A percentile compares a stretch with the other conserved stretches of the same genome.
phyloP scores from a whole-genome alignment of 805 yeast genomes.

The Candida chauliodis region DNA sequence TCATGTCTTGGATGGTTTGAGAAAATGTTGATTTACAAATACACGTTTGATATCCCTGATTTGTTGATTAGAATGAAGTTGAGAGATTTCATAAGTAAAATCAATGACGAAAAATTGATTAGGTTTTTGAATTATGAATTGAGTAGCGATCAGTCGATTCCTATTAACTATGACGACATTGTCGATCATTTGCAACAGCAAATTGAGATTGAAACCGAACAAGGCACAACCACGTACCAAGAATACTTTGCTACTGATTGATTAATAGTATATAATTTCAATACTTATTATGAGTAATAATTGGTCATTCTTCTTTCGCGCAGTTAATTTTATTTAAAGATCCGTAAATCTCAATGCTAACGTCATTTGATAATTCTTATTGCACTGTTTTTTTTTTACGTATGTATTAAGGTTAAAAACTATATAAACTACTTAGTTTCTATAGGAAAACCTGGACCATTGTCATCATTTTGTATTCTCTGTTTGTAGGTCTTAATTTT shows the following conservation, averaged over 20 bases:
- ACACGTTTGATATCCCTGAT: conserved; percentile 3
- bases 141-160: not conserved
- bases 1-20: conserved; percentile 5
- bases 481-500: too few species aligned
- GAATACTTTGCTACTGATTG: conserved; percentile 3
- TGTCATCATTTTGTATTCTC: too few species aligned
- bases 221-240: conserved; percentile 3
- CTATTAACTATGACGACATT: conserved; percentile 5
- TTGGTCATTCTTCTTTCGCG: too few species aligned
- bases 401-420: too few species aligned
- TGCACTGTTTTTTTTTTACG: too few species aligned
- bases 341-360: too few species aligned
- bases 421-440: too few species aligned
- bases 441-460: too few species aligned
- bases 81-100: not conserved
- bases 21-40: conserved; percentile 3
- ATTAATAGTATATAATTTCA: not conserved
- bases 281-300: too few species aligned
- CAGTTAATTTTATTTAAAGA: too few species aligned
- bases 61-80: conserved; percentile 1
- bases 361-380: too few species aligned
- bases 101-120: conserved; percentile 4
- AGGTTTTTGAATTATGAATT: conserved; percentile 1
- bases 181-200: conserved; percentile 2
- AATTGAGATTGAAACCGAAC: conserved; percentile 2